Conservation (phyloP, 176 grass and related monocot species). For the Sorghum bicolor region DNA sequence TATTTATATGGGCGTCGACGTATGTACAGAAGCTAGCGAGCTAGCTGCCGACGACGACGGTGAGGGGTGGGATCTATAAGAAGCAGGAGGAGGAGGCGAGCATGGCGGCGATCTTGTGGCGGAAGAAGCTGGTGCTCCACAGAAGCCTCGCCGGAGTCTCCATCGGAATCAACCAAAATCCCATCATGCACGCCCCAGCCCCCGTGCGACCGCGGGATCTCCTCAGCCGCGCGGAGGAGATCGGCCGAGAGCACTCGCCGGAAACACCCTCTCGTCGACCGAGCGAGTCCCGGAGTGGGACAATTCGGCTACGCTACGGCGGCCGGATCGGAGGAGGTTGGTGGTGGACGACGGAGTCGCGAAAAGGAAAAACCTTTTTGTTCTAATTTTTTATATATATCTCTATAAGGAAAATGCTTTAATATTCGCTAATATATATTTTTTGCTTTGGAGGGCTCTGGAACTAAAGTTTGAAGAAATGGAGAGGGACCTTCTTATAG, state of each 20-base stretch:
- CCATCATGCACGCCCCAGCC: slow-evolving; percentile 60
- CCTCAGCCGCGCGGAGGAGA: slow-evolving; percentile 48
- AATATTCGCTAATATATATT: slow-evolving; percentile 31
- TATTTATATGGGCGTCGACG: slow-evolving; percentile 11
- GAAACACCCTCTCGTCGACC: slow-evolving; percentile 16
- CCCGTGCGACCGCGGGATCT: slow-evolving; percentile 38
- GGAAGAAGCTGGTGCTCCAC: slow-evolving; percentile 99
- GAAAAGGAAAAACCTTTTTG: slow-evolving; percentile 2
- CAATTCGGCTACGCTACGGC: slow-evolving; percentile 37
- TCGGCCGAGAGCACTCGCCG: slow-evolving; percentile 18
- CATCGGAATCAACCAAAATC: slow-evolving; percentile 79
- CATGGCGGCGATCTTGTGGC: slow-evolving; percentile 79
- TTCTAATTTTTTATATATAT: neutral
- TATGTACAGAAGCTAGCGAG: slow-evolving; percentile 30
- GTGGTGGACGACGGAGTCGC: slow-evolving; percentile 9
- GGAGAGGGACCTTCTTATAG: slow-evolving; percentile 63
- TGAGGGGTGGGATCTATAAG: slow-evolving; percentile 40
- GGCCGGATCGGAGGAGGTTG: slow-evolving; percentile 19
- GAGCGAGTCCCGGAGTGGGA: slow-evolving; percentile 9
- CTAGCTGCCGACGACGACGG: slow-evolving; percentile 19
- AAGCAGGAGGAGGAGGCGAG: slow-evolving; percentile 74
- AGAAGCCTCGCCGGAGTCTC: slow-evolving; percentile 81
- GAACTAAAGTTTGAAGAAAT: slow-evolving; percentile 74
- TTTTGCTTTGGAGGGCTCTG: slow-evolving; percentile 35
- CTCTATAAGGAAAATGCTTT: neutral